Percentiles rank a stretch among this genome's conserved stretches.
Evolutionary conservation across 2,329 filamentous ascomycete genomes (phyloP).

Genomic region (Microsporum canis): DNA sequence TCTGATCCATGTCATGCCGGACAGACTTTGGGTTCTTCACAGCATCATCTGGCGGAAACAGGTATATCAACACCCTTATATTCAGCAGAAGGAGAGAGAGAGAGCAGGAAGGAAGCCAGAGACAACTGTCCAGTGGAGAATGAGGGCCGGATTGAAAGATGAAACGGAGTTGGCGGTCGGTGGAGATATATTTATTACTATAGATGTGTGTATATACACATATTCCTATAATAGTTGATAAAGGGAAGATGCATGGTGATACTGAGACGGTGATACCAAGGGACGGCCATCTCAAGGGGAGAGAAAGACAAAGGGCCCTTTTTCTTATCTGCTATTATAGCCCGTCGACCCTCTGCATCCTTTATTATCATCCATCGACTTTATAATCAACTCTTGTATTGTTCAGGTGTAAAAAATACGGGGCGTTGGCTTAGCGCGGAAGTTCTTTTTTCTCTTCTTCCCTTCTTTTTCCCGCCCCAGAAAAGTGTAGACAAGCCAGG

Average conservation of each 20-base stretch:
- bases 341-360: too few relatives aligned
- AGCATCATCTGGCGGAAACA: not conserved
- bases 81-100: not conserved
- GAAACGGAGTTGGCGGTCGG: slow-evolving; percentile 1
- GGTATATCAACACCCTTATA: not conserved
- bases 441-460: not conserved
- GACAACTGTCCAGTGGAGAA: not conserved
- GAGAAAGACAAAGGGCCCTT: too few relatives aligned
- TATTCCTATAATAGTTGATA: not conserved
- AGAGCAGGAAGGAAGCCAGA: not conserved
- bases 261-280: not conserved
- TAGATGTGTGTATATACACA: not conserved
- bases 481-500: not conserved
- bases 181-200: not conserved
- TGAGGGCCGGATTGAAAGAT: not conserved
- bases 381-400: too few relatives aligned
- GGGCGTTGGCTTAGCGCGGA: not conserved
- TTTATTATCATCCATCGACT: too few relatives aligned
- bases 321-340: too few relatives aligned
- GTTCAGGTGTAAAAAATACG: not conserved
- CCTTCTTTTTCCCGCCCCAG: not conserved
- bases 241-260: not conserved
- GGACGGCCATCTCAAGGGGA: too few relatives aligned
- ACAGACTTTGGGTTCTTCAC: not conserved
- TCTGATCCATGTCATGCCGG: not conserved